Conservation (phyloP, 73 alveolate species). For the Stentor coeruleus region DNA sequence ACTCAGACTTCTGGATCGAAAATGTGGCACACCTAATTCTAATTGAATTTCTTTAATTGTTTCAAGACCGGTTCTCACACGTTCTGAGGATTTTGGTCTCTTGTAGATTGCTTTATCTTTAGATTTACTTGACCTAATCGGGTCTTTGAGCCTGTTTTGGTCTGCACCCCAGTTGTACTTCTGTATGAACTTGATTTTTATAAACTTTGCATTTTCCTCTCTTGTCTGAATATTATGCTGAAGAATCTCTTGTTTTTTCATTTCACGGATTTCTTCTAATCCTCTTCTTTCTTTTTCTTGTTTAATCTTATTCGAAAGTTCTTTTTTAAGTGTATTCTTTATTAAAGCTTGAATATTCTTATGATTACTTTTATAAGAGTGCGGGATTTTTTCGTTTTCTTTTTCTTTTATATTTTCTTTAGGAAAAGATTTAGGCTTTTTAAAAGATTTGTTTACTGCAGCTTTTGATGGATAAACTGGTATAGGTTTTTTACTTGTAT, state of each 20-base stretch:
- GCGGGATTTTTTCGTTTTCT: neutral
- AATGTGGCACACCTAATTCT: neutral
- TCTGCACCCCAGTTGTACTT: slow-evolving; percentile 13
- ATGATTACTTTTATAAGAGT: no score
- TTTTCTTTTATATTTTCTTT: neutral
- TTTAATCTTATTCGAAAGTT: neutral
- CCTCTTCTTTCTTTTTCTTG: neutral
- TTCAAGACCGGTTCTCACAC: neutral
- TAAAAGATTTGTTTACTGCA: neutral
- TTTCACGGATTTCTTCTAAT: neutral
- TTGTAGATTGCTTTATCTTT: neutral
- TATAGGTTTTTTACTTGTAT: neutral
- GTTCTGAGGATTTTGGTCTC: slow-evolving; percentile 18
- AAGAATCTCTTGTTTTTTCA: neutral
- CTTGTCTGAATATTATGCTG: neutral
- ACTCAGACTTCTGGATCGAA: slow-evolving; percentile 11
- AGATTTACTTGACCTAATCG: neutral
- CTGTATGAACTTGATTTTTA: neutral
- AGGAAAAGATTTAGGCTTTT: neutral
- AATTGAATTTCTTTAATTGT: neutral
- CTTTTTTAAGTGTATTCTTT: neutral
- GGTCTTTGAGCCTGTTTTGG: neutral
- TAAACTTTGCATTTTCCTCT: neutral
- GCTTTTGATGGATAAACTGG: neutral
- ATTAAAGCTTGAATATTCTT: neutral